Conservation (phyloP, 169 alveolate genomes). For the Plasmodium relictum region DNA sequence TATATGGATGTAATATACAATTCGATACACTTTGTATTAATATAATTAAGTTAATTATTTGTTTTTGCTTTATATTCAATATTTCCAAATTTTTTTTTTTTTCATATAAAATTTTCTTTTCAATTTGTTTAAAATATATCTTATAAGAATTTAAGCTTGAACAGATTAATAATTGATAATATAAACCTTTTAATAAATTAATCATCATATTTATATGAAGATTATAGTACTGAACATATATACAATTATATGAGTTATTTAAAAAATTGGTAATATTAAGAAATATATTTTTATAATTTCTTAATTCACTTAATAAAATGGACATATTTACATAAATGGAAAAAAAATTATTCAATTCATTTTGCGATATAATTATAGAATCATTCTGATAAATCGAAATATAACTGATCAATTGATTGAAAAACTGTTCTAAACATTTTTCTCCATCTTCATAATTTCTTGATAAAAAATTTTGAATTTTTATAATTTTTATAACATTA, state of each 20-base stretch:
- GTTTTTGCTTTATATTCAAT: background rate
- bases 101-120: background rate
- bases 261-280: background rate
- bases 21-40: slow-evolving; percentile 2
- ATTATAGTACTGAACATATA: slow-evolving; percentile 1
- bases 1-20: background rate
- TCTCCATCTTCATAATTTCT: slow-evolving; percentile 5
- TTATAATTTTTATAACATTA: slow-evolving; percentile 25
- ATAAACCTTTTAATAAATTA: slow-evolving; percentile 19
- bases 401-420: background rate
- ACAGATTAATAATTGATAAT: slow-evolving; percentile 9
- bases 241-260: slow-evolving; percentile 3
- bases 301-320: slow-evolving; percentile 14
- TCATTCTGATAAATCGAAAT: background rate
- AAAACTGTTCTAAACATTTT: background rate
- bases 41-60: background rate
- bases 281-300: background rate
- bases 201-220: slow-evolving; percentile 46
- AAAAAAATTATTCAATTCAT: slow-evolving; percentile 43
- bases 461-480: slow-evolving; percentile 19
- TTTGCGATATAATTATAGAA: slow-evolving; percentile 5
- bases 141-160: background rate
- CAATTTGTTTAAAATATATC: background rate
- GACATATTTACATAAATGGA: slow-evolving; percentile 34
- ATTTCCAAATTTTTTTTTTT: background rate